Evolutionary conservation across 1,139 yeast genomes (phyloP).

Genomic region (Geotrichum citri-aurantii): DNA sequence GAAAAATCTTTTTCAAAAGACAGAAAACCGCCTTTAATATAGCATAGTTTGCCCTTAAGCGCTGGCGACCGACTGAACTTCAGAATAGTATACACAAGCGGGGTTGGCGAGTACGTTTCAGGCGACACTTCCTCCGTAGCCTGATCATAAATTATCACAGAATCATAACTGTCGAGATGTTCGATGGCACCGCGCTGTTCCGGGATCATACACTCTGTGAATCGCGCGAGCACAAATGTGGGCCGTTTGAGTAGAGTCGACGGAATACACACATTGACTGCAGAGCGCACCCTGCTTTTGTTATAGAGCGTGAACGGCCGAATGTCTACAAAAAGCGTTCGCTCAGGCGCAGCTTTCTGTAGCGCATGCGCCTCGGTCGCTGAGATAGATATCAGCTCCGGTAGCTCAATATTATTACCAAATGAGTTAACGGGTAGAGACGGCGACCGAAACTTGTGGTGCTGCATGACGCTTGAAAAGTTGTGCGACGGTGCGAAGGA

Average conservation of each 20-base stretch:
- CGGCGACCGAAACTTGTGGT: conserved; percentile 22
- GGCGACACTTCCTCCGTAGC: conserved; percentile 36
- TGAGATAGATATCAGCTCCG: conserved; percentile 10
- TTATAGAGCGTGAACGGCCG: conserved; percentile 64
- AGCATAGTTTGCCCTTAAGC: conserved; percentile 25
- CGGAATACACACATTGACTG: conserved; percentile 70
- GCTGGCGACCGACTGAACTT: conserved; percentile 43
- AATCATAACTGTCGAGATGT: conserved; percentile 26
- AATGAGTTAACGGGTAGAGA: conserved; percentile 23
- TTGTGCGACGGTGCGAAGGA: background rate
- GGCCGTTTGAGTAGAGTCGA: conserved; percentile 68
- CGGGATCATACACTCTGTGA: conserved; percentile 50
- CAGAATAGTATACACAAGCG: conserved; percentile 38
- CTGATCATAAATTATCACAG: conserved; percentile 50
- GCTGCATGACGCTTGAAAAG: conserved; percentile 4
- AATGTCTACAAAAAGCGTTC: conserved; percentile 48
- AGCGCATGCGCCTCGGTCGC: conserved; percentile 8
- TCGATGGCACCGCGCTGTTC: conserved; percentile 35
- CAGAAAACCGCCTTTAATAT: conserved; percentile 35
- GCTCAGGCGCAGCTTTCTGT: background rate
- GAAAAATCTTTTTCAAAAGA: conserved; percentile 32
- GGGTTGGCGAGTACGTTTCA: conserved; percentile 29
- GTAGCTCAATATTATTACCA: conserved; percentile 16
- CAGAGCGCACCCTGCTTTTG: conserved; percentile 45
- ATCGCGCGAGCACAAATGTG: conserved; percentile 52